A percentile compares a stretch with the other conserved stretches of the same genome.
phyloP scores from a whole-genome alignment of 164 flowering plant genomes.

The Dillenia suffruticosa region DNA sequence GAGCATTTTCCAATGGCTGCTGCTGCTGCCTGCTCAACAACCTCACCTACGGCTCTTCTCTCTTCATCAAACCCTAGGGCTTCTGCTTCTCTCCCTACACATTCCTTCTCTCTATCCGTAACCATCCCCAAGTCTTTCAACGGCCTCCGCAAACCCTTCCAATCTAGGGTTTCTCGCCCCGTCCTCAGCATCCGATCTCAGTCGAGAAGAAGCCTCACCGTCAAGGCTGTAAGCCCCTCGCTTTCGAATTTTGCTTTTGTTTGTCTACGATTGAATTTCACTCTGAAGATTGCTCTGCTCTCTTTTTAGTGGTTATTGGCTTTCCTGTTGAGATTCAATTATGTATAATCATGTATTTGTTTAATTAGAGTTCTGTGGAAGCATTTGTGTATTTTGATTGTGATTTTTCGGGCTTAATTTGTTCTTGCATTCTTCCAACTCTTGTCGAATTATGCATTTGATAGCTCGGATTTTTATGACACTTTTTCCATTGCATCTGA shows the following conservation, averaged over 20 bases:
- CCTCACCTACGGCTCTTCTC: slow-evolving; percentile 30
- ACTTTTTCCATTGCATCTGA: too few species aligned
- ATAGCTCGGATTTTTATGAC: too few species aligned
- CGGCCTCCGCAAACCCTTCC: slow-evolving; percentile 35
- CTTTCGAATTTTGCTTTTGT: neutral
- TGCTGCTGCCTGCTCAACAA: slow-evolving; percentile 46
- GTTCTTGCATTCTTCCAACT: too few species aligned
- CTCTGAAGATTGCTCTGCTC: neutral
- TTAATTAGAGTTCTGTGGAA: too few species aligned
- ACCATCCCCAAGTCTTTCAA: slow-evolving; percentile 34
- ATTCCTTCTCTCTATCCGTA: slow-evolving; percentile 29
- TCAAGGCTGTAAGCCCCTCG: slow-evolving; percentile 56
- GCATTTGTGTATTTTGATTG: too few species aligned
- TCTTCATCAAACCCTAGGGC: slow-evolving; percentile 29
- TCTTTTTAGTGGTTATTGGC: neutral
- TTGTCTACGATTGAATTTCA: neutral
- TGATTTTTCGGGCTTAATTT: too few species aligned
- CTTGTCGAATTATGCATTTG: too few species aligned
- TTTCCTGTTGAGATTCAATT: too few species aligned
- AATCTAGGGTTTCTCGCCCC: slow-evolving; percentile 24
- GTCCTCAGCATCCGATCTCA: slow-evolving; percentile 25
- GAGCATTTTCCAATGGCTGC: neutral
- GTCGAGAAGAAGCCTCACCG: slow-evolving; percentile 40
- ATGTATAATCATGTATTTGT: too few species aligned
- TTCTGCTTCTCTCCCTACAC: slow-evolving; percentile 12